Conservation (phyloP, 2,329 filamentous ascomycete genomes). For the Aureobasidium sp. region DNA sequence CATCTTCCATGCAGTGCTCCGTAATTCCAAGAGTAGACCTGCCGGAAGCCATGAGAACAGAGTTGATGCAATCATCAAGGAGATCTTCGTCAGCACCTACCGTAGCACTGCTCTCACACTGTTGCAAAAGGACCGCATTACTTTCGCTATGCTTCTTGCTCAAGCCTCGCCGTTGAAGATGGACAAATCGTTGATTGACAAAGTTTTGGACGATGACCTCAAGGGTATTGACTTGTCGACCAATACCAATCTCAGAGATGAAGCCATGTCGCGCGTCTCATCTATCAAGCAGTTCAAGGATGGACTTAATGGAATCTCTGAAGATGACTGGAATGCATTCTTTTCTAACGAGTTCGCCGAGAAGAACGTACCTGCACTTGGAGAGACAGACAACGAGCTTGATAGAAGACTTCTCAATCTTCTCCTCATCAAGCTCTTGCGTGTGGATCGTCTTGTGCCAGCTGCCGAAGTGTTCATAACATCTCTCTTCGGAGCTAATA, state of each 20-base stretch:
- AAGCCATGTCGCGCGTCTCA: slow-evolving; percentile 60
- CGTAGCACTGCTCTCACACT: slow-evolving; percentile 89
- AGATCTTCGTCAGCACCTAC: slow-evolving; percentile 86
- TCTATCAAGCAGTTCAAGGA: slow-evolving; percentile 69
- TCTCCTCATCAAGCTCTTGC: slow-evolving; percentile 86
- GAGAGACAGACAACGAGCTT: slow-evolving; percentile 57
- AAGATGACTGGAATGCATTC: slow-evolving; percentile 72
- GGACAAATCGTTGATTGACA: slow-evolving; percentile 83
- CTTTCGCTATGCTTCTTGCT: slow-evolving; percentile 86
- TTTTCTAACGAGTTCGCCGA: slow-evolving; percentile 80
- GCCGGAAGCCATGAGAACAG: slow-evolving; percentile 50
- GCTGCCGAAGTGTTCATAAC: slow-evolving; percentile 85
- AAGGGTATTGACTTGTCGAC: slow-evolving; percentile 74
- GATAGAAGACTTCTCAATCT: slow-evolving; percentile 78
- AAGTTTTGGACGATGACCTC: slow-evolving; percentile 71
- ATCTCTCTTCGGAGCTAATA: slow-evolving; percentile 72
- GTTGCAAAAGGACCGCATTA: slow-evolving; percentile 89
- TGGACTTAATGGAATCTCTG: slow-evolving; percentile 55
- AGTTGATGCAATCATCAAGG: slow-evolving; percentile 81
- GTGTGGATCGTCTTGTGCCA: slow-evolving; percentile 90
- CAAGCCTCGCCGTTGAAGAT: slow-evolving; percentile 95
- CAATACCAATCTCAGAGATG: slow-evolving; percentile 54
- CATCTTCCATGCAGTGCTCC: slow-evolving; percentile 90
- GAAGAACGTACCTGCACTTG: slow-evolving; percentile 69
- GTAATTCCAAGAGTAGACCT: slow-evolving; percentile 71